Evolutionary conservation across 2,329 filamentous ascomycete species (phyloP), one percentile per base, ranked within the genome.

Genomic region (Colletotrichum eremochloae): DNA sequence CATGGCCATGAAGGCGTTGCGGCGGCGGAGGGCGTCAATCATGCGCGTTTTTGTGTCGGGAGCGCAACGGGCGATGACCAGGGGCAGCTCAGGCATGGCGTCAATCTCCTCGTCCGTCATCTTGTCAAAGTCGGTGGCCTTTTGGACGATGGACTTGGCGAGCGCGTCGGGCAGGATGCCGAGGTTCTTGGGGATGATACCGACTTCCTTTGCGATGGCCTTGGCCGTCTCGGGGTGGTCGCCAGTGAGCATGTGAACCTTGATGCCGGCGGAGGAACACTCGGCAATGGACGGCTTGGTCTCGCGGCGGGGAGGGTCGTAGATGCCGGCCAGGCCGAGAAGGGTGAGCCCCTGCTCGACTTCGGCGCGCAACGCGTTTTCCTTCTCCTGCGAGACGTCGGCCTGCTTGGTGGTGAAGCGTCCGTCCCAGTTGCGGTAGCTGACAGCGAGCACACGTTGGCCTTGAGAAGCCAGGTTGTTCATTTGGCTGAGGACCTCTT

Each of bases 1-100:
- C 94, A 97, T 96, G 71, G 94, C 94, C 80, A 92, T 94, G 81
- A 93, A 96, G 29, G 89, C 88, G 31, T 89, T 87, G 52, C 94
- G 91, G 20, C 94, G 90, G 75, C 95, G 93, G 20, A 97, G 88
- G 7, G 94, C 94, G 76, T 95, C 93, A 63, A 97, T 95, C 94
- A 97, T 97, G 71, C 94, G 91, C 5, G 94, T 94, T 83, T 97
- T 97, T 50, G 94, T 97, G 71, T 93, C 90, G 0, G 95, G 94
- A 1, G 93, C 93, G 79, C 94, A 97, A 48, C 94, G 91, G 48
- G 94, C 94, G 72, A 97, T 92, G 11, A 97, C 94, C 0, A 96
- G 85, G 2, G 94, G 94, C 2, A 97, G 84, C 52, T 94, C 90
- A 5, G 92, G 91, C 20, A 97, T 84, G 0, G 86, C 85, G 75